These are phyloP conservation scores for Leishmania gerbilli DNA, from an alignment of 208 protist species.

Conservation along the genomic window DNA sequence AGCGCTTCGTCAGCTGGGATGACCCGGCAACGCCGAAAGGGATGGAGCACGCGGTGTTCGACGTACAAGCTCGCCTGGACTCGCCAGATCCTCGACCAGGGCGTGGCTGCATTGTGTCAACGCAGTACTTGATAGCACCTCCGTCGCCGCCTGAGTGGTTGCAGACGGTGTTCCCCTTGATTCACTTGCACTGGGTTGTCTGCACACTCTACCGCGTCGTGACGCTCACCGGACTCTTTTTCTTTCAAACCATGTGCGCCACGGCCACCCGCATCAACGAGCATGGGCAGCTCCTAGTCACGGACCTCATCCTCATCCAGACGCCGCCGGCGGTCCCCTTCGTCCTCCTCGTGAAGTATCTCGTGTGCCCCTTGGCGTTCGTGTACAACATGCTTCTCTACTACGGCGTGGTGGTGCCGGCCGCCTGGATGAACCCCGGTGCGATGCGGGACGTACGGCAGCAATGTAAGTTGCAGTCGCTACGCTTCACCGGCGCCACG, in stretches of 20 bases:
- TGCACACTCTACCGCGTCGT: slow-evolving; percentile 62
- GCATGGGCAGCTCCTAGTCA: slow-evolving; percentile 69
- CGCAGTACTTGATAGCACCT: slow-evolving; percentile 37
- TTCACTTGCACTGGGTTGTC: slow-evolving; percentile 58
- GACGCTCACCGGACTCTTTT: slow-evolving; percentile 42
- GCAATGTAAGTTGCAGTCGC: slow-evolving; percentile 36
- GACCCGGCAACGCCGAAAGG: slow-evolving; percentile 1
- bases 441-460: slow-evolving; percentile 63
- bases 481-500: neutral
- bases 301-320: slow-evolving; percentile 71
- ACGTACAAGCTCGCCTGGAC: slow-evolving; percentile 22
- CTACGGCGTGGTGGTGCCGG: slow-evolving; percentile 73
- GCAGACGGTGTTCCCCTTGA: slow-evolving; percentile 47
- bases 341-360: slow-evolving; percentile 72
- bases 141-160: slow-evolving; percentile 62
- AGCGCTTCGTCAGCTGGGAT: slow-evolving; percentile 29
- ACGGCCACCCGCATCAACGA: slow-evolving; percentile 68
- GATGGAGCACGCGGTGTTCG: slow-evolving; percentile 13
- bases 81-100: slow-evolving; percentile 17
- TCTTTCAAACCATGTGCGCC: slow-evolving; percentile 44
- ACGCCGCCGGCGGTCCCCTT: slow-evolving; percentile 88
- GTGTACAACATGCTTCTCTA: slow-evolving; percentile 68
- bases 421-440: slow-evolving; percentile 58
- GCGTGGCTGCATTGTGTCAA: slow-evolving; percentile 36
- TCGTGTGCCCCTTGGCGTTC: slow-evolving; percentile 57